Base-by-base conservation (phyloP, 2,329 filamentous ascomycete genomes). In the Setomelanomma holmii region DNA sequence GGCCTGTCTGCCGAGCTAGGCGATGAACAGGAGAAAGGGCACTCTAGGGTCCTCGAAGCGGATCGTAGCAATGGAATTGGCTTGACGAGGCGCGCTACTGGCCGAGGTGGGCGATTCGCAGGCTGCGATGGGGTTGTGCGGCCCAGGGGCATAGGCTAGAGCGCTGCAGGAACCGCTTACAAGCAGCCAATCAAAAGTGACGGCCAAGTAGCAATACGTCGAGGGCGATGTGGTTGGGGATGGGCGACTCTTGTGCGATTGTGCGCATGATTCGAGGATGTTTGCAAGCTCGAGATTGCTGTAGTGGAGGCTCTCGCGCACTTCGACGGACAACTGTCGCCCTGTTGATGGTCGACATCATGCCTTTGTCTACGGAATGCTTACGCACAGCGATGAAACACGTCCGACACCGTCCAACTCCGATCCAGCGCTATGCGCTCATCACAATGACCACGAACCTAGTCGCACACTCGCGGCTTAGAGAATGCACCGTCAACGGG, bases 1-100 rank as follows among this genome's bases (percentile, higher is more conserved):
- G 64, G 66, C 48, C 47, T 54, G 40, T 49, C 53, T 65, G 60
- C 60, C 65, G 58, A 58, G 57, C 45, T 50, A 54, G 47, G 60
- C 60, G 59, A 57, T 36, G 34, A 36, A 36, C 60, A 59, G 52
- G 53, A 52, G 51, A 55, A 56, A 53, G 64, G 56, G 61, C 62
- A 58, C 63, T 49, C 23, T 41, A 58, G 56, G 62, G 63, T 44
- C 60, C 61, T 40, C 41, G 60, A 55, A n/a, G 67, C 56, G 52
- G 67, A 71, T 71, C 59, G 59, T 55, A 51, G 51, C 48, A 53
- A 45, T 54, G 38, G 64, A 72, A 71, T 72, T 70, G 68, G 70
- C 46, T 44, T 36, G 42, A 58, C 50, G 51, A 63, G 55, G 66
- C 62, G 63, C 62, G 56, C 52, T 40, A 44, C 51, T 34, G 51